Base-by-base conservation (phyloP, 2,329 filamentous ascomycete genomes). In the Lachnellula hyalina region DNA sequence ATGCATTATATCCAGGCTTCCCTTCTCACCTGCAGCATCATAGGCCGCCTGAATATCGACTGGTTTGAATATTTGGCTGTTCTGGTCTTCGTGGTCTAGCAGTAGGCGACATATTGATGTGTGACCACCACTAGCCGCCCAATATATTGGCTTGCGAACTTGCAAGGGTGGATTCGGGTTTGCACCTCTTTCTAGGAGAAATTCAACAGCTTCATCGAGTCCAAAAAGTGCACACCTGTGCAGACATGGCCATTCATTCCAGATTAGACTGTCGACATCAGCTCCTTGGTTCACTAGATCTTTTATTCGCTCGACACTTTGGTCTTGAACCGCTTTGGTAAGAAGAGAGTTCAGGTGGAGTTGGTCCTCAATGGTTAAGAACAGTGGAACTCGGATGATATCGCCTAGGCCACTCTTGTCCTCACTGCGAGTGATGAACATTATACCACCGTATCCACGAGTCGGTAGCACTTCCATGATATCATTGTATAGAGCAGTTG, bases 61-160 rank as follows among this genome's bases (percentile, higher is more conserved):
- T n/a, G 25, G 63, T 14, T 65, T 65, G 54, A 71, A 71, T 44
- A 66, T 66, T 36, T 67, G 66, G 52, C 74, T 72, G n/a, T 72
- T 66, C 52, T 72, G 66, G 3, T 73, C 72, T 14, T 69, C 69
- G 6, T 65, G 60, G 12, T 70, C 61, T 4, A 75, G 41, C 14
- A 75, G 62, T 47, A 70, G 62, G 7, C 67, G 61, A 50, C 72
- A 62, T 6, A 71, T 66, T 17, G 71, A 57, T 9, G 54, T 48
- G 47, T 60, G 54, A 2, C 61, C 64, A 4, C 53, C 52, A 52
- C 52, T 57, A 7, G 62, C 54, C 19, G 58, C 58, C 56, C 63
- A 63, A 46, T 63, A 61, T 5, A 62, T 28, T 14, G 65, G 53
- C 23, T 60, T 63, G 21, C 53, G 48, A 14, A 57, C 52, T 2